Conservation (phyloP, 345 rosid genomes). For the Theobroma cacao region DNA sequence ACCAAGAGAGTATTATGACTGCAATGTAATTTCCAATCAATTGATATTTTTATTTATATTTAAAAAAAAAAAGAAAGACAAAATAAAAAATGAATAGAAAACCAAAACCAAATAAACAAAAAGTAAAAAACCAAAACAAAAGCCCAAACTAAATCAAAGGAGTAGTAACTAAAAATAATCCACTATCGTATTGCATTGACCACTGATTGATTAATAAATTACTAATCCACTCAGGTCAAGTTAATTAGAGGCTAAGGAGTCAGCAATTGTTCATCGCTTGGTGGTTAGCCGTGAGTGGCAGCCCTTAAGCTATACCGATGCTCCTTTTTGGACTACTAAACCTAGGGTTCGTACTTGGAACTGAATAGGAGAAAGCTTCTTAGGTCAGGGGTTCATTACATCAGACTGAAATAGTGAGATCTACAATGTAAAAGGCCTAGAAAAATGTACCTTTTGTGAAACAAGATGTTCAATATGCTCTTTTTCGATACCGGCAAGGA, state of each 20-base stretch:
- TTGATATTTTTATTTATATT: no score
- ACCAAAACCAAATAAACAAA: no score
- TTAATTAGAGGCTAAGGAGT: background rate
- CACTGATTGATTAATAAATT: background rate
- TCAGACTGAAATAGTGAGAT: background rate
- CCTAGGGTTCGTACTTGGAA: background rate
- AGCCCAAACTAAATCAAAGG: background rate
- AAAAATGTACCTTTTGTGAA: slow-evolving; percentile 21
- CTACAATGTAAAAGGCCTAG: background rate
- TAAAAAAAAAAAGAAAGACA: no score
- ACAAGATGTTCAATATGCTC: slow-evolving; percentile 6
- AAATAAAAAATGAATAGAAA: no score
- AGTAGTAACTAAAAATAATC: background rate
- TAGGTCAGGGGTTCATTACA: background rate
- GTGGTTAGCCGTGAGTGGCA: background rate
- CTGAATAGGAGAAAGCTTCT: background rate
- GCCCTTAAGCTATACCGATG: background rate
- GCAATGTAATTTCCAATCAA: no score
- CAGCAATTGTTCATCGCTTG: background rate
- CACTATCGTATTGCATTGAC: background rate
- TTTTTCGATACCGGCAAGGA: slow-evolving; percentile 24
- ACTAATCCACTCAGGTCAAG: background rate
- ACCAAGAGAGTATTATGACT: no score
- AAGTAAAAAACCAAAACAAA: no score
- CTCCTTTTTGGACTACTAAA: background rate